Percentiles rank a stretch among this genome's conserved stretches.
These are phyloP conservation scores for Corynascus novoguineensis DNA, from an alignment of 495 filamentous ascomycete species.

Conservation along the genomic window DNA sequence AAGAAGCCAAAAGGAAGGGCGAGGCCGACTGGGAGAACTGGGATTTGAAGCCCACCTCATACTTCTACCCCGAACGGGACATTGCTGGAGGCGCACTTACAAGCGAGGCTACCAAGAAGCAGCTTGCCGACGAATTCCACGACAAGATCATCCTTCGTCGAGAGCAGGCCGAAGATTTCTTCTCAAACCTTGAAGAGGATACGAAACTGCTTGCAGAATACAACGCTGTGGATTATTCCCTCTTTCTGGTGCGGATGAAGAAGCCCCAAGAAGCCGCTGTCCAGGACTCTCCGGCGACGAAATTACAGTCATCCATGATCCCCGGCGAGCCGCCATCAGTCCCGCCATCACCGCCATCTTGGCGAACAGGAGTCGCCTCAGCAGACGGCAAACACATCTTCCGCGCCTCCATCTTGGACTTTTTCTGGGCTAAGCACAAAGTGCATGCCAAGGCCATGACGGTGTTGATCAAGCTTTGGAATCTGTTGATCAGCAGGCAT, in stretches of 20 bases:
- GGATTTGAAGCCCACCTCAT: slow-evolving; percentile 65
- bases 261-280: slow-evolving; percentile 16
- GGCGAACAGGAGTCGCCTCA: slow-evolving; percentile 53
- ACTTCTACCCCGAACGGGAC: slow-evolving; percentile 68
- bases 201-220: slow-evolving; percentile 53
- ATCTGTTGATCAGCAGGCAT: slow-evolving; percentile 46
- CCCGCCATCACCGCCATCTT: slow-evolving; percentile 37
- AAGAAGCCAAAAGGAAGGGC: slow-evolving; percentile 34
- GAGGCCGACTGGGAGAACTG: slow-evolving; percentile 57
- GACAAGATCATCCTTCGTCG: slow-evolving; percentile 55
- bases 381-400: slow-evolving; percentile 60
- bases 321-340: slow-evolving; percentile 26
- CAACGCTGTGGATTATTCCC: slow-evolving; percentile 64
- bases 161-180: slow-evolving; percentile 48
- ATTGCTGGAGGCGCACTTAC: slow-evolving; percentile 54
- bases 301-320: slow-evolving; percentile 20
- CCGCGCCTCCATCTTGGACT: slow-evolving; percentile 57
- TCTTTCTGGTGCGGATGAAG: slow-evolving; percentile 57
- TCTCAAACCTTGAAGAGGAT: slow-evolving; percentile 47
- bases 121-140: slow-evolving; percentile 57
- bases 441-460: slow-evolving; percentile 57
- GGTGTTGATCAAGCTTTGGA: slow-evolving; percentile 54
- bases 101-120: slow-evolving; percentile 52
- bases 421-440: slow-evolving; percentile 68
- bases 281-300: slow-evolving; percentile 20